Evolutionary conservation across 1,139 yeast genomes (phyloP).

Genomic region (Debaryomycetaceae sp.): DNA sequence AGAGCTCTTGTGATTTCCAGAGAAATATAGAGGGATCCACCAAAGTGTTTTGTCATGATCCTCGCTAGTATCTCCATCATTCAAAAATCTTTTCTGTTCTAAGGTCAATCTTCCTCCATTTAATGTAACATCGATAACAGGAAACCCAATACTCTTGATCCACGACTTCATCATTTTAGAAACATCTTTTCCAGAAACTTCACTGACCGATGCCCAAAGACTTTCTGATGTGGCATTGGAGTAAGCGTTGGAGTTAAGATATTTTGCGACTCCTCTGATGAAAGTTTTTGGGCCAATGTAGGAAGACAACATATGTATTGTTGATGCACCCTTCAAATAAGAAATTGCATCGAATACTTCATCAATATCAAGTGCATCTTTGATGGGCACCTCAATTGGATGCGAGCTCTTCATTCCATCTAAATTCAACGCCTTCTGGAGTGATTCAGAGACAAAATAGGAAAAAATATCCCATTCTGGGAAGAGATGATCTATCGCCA

Average conservation of each 20-base stretch:
- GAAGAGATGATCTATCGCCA: slow-evolving; percentile 47
- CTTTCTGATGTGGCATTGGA: slow-evolving; percentile 78
- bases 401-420: slow-evolving; percentile 55
- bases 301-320: slow-evolving; percentile 66
- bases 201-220: slow-evolving; percentile 73
- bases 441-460: slow-evolving; percentile 48
- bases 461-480: slow-evolving; percentile 61
- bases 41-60: slow-evolving; percentile 69
- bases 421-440: slow-evolving; percentile 50
- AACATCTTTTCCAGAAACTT: slow-evolving; percentile 73
- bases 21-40: slow-evolving; percentile 69
- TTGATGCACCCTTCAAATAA: slow-evolving; percentile 77
- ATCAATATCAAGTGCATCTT: slow-evolving; percentile 52
- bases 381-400: slow-evolving; percentile 56
- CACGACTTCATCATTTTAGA: slow-evolving; percentile 71
- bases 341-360: slow-evolving; percentile 62
- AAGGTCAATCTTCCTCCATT: neutral
- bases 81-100: slow-evolving; percentile 50
- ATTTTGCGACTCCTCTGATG: slow-evolving; percentile 68
- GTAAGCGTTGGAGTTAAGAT: slow-evolving; percentile 66
- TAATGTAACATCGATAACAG: slow-evolving; percentile 32
- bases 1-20: slow-evolving; percentile 20
- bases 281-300: slow-evolving; percentile 65
- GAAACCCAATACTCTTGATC: slow-evolving; percentile 83
- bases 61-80: slow-evolving; percentile 72